phyloP scores from a whole-genome alignment of 345 rosid species.

The Gynandropsis gynandra region DNA sequence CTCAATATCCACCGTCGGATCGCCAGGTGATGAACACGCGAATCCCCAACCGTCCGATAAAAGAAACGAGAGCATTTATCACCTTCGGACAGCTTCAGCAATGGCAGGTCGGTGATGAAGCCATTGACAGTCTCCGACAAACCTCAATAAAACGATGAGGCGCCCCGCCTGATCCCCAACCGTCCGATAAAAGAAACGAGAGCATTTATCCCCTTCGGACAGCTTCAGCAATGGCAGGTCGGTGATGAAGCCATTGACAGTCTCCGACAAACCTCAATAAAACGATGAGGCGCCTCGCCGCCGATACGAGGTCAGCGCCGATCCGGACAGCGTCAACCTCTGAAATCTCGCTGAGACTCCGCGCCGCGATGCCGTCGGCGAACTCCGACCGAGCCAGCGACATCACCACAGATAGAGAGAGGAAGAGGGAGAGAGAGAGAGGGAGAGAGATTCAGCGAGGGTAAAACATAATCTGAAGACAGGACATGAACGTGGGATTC shows the following conservation, averaged over 20 bases:
- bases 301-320: slow-evolving; percentile 61
- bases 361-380: slow-evolving; percentile 28
- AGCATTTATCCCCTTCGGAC: slow-evolving; percentile 47
- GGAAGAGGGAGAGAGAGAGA: slow-evolving; percentile 5
- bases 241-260: slow-evolving; percentile 67
- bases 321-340: slow-evolving; percentile 41
- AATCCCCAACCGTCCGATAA: too few species aligned
- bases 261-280: slow-evolving; percentile 53
- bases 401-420: slow-evolving; percentile 15
- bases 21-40: too few species aligned
- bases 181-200: neutral
- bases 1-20: neutral
- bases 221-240: slow-evolving; percentile 45
- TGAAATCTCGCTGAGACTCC: slow-evolving; percentile 60
- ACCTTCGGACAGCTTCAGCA: slow-evolving; percentile 78
- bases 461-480: slow-evolving; percentile 13
- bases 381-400: slow-evolving; percentile 18
- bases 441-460: slow-evolving; percentile 13
- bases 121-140: slow-evolving; percentile 54
- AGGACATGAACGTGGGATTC: slow-evolving; percentile 17
- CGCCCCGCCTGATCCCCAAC: too few species aligned
- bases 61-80: neutral
- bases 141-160: slow-evolving; percentile 50
- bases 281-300: slow-evolving; percentile 49
- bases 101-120: slow-evolving; percentile 46